Evolutionary conservation across 257 asterid genomes (phyloP).

Genomic region (Asclepias syriaca): DNA sequence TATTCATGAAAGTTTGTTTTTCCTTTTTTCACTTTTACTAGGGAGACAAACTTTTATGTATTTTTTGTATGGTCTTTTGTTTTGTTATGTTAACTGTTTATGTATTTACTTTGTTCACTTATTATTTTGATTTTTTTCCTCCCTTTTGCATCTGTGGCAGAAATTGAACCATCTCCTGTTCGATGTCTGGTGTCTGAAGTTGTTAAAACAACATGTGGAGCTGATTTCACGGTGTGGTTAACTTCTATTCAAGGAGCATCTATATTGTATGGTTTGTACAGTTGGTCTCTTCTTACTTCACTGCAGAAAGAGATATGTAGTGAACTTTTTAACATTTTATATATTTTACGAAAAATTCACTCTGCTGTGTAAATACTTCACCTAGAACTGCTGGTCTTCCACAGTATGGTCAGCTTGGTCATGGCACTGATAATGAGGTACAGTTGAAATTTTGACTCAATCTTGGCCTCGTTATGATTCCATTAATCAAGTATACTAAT

Average conservation of each 20-base stretch:
- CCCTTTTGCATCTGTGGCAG: slow-evolving; percentile 38
- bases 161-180: slow-evolving; percentile 74
- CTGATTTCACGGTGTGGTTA: slow-evolving; percentile 92
- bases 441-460: slow-evolving; percentile 4
- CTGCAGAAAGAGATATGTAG: not conserved
- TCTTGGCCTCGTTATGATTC: not conserved
- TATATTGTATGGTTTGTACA: slow-evolving; percentile 68
- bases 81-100: not conserved
- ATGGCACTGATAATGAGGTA: slow-evolving; percentile 95
- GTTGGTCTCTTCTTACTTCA: slow-evolving; percentile 11
- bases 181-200: slow-evolving; percentile 67
- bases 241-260: slow-evolving; percentile 88
- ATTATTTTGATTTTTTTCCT: not conserved
- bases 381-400: slow-evolving; percentile 95
- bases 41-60: not conserved
- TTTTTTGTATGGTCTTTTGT: not conserved
- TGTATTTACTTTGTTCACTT: not conserved
- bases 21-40: not conserved
- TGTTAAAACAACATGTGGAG: slow-evolving; percentile 68
- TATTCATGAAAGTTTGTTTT: not conserved
- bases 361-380: slow-evolving; percentile 26
- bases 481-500: not conserved
- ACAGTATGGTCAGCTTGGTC: slow-evolving; percentile 97
- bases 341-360: not conserved
- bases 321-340: not conserved